A percentile compares a stretch with the other conserved stretches of the same genome.
Conservation (phyloP, 768 basidiomycete genomes). For the Auricularia sp. region DNA sequence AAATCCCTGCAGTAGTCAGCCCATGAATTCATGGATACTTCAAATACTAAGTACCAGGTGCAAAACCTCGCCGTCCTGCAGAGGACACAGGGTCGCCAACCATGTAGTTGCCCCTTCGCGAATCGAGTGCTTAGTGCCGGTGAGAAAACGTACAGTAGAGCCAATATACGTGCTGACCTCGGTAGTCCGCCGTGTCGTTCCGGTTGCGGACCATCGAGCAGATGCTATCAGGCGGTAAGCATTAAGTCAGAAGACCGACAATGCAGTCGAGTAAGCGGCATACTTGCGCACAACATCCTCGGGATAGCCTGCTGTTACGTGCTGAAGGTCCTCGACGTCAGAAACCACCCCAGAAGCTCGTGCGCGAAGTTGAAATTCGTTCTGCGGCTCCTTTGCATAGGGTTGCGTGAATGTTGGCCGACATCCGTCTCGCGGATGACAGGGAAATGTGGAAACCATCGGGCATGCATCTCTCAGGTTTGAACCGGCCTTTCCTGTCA, state of each 20-base stretch:
- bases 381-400: neutral
- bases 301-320: neutral
- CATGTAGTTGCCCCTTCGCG: neutral
- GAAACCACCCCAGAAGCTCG: neutral
- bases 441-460: no score
- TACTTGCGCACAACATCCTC: neutral
- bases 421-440: no score
- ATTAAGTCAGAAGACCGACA: no score
- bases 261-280: neutral
- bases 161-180: neutral
- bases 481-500: no score
- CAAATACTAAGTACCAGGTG: slow-evolving; percentile 37
- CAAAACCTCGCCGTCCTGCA: neutral
- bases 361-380: neutral
- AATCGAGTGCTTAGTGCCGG: neutral
- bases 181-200: neutral
- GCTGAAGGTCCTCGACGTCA: neutral
- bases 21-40: no score
- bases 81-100: neutral
- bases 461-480: no score
- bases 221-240: neutral
- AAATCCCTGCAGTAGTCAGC: neutral
- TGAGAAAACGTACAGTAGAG: neutral
- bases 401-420: neutral
- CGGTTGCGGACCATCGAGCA: neutral